Conservation (phyloP, 139 green algal genomes). For the Pleodorina starrii region DNA sequence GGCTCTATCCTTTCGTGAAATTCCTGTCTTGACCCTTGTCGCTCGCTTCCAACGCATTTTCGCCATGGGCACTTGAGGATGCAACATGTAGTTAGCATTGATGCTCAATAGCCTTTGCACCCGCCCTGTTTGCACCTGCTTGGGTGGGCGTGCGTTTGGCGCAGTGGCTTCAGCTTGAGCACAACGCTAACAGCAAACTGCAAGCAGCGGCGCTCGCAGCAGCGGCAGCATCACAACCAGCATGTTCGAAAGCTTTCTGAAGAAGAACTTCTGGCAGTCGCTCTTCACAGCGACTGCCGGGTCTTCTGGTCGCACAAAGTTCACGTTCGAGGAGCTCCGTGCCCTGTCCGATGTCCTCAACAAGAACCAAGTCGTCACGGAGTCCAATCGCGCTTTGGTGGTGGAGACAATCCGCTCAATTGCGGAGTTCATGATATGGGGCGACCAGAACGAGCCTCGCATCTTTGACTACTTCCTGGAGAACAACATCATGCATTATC, state of each 20-base stretch:
- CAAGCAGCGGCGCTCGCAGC: too few species aligned
- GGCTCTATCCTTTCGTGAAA: too few species aligned
- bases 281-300: constrained; percentile 11
- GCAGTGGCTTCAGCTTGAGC: too few species aligned
- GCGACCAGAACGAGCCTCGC: constrained; percentile 95
- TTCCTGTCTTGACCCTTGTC: too few species aligned
- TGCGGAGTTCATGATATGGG: constrained; percentile 98
- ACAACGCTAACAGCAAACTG: too few species aligned
- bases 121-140: too few species aligned
- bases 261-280: constrained; percentile 45
- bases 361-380: constrained; percentile 67
- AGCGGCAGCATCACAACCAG: not conserved
- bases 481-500: constrained; percentile 92
- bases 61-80: not conserved
- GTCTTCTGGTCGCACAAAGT: constrained; percentile 48
- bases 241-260: constrained; percentile 22
- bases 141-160: too few species aligned
- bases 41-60: too few species aligned
- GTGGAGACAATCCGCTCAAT: constrained; percentile 95
- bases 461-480: constrained; percentile 98
- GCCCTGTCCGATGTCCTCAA: constrained; percentile 72
- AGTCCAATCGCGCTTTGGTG: constrained; percentile 74
- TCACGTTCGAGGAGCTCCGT: constrained; percentile 76
- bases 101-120: too few species aligned
- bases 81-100: not conserved